Percentiles rank a stretch among this genome's conserved stretches.
Conservation (phyloP, 805 yeast species). For the Candida sphagnicola region DNA sequence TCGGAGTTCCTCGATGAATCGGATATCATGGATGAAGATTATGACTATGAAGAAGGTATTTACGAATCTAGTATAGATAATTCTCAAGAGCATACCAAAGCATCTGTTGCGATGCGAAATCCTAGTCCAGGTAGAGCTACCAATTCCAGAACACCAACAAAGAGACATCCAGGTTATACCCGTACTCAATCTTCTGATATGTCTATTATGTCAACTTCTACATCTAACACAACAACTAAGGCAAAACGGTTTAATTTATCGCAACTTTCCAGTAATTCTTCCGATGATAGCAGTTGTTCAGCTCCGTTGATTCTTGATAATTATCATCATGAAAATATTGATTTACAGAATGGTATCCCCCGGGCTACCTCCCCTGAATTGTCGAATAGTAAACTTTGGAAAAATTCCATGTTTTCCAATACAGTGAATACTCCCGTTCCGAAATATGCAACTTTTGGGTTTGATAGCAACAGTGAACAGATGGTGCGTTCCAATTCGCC, state of each 20-base stretch:
- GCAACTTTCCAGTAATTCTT: constrained; percentile 34
- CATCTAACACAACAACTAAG: constrained; percentile 18
- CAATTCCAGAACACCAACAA: constrained; percentile 1
- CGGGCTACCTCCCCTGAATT: constrained; percentile 7
- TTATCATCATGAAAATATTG: background rate
- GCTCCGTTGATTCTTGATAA: constrained; percentile 3
- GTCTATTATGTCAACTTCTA: constrained; percentile 29
- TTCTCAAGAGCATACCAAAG: constrained; percentile 22
- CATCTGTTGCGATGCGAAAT: constrained; percentile 11
- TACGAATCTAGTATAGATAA: constrained; percentile 37
- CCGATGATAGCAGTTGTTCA: constrained; percentile 26
- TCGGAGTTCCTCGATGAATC: constrained; percentile 38
- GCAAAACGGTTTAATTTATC: constrained; percentile 25
- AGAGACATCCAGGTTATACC: constrained; percentile 28
- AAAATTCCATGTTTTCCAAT: constrained; percentile 4
- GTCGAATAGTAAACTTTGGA: constrained; percentile 5
- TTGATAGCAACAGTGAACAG: background rate
- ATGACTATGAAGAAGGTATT: constrained; percentile 31
- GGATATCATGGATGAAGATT: constrained; percentile 35
- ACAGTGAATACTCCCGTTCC: constrained; percentile 1
- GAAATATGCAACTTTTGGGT: background rate
- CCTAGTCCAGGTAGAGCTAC: constrained; percentile 10
- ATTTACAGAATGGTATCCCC: background rate
- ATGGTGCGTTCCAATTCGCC: constrained; percentile 3
- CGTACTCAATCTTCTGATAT: constrained; percentile 33